A percentile compares a stretch with the other conserved stretches of the same genome.
These are phyloP conservation scores for Penicillium dipodomyicola DNA, from an alignment of 495 filamentous ascomycete genomes.

Conservation along the genomic window DNA sequence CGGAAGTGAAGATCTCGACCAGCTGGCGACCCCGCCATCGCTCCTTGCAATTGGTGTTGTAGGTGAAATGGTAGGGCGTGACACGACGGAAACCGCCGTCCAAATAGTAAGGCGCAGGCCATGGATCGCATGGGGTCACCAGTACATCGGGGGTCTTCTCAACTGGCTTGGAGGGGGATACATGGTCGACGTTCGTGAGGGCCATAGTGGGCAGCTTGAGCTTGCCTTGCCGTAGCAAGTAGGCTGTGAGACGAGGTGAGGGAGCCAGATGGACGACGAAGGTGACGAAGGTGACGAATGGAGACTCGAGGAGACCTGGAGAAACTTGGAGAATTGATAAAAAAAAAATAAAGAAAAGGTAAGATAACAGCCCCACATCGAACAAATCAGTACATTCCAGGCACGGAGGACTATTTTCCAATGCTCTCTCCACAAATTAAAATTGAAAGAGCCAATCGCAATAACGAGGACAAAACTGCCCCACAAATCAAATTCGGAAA, in stretches of 20 bases:
- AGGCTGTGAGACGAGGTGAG: slow-evolving; percentile 57
- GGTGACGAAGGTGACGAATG: no score
- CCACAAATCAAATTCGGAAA: no score
- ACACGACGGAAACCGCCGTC: slow-evolving; percentile 79
- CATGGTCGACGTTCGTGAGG: slow-evolving; percentile 47
- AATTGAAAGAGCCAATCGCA: no score
- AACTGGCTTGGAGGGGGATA: slow-evolving; percentile 35
- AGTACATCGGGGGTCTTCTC: slow-evolving; percentile 52
- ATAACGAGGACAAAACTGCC: no score
- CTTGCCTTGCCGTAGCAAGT: slow-evolving; percentile 55
- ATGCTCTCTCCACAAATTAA: no score
- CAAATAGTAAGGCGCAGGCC: slow-evolving; percentile 69
- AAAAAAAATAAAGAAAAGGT: no score
- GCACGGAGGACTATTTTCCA: no score
- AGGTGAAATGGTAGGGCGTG: slow-evolving; percentile 87
- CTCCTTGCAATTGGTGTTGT: slow-evolving; percentile 90
- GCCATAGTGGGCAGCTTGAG: slow-evolving; percentile 53
- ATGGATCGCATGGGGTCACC: slow-evolving; percentile 62
- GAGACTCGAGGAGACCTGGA: no score
- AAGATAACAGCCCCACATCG: no score
- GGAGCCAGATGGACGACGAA: slow-evolving; percentile 49
- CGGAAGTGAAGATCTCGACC: slow-evolving; percentile 75
- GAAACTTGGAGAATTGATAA: no score
- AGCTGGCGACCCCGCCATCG: slow-evolving; percentile 75
- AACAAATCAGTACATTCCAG: no score